Percentiles rank a stretch among this genome's conserved stretches.
phyloP scores from a whole-genome alignment of 2,329 filamentous ascomycete species.

The Fusarium armeniacum region DNA sequence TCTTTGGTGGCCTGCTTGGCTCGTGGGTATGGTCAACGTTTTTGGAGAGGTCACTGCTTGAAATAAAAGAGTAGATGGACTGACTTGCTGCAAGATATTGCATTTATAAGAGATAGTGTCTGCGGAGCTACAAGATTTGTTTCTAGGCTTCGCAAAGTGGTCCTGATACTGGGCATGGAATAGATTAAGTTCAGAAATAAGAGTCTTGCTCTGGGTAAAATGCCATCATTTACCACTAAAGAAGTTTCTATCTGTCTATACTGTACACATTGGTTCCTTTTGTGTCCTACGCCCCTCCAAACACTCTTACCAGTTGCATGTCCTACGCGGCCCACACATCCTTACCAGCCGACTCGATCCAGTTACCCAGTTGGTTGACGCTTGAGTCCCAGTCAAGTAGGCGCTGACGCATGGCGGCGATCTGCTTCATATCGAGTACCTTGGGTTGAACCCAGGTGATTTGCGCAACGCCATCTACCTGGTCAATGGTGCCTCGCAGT shows the following conservation, averaged over 20 bases:
- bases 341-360: conserved; percentile 94
- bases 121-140: not conserved
- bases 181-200: conserved; percentile 41
- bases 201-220: conserved; percentile 42
- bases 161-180: conserved; percentile 5
- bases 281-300: conserved; percentile 17
- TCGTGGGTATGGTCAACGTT: conserved; percentile 72
- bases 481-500: conserved; percentile 92
- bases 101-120: not conserved
- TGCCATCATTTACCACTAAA: conserved; percentile 40
- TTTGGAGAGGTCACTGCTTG: conserved; percentile 56
- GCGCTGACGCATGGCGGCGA: conserved; percentile 89
- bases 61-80: not conserved
- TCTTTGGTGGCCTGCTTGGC: conserved; percentile 95
- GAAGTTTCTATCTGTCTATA: conserved; percentile 50
- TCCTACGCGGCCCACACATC: conserved; percentile 91
- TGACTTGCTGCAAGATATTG: not conserved
- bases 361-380: conserved; percentile 95
- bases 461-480: conserved; percentile 92
- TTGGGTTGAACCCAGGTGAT: conserved; percentile 99
- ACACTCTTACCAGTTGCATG: conserved; percentile 10
- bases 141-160: not conserved
- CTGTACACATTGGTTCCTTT: conserved; percentile 50
- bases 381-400: conserved; percentile 96
- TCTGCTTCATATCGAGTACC: conserved; percentile 95